Conservation (phyloP, 768 basidiomycete species). For the Mycena amicta region DNA sequence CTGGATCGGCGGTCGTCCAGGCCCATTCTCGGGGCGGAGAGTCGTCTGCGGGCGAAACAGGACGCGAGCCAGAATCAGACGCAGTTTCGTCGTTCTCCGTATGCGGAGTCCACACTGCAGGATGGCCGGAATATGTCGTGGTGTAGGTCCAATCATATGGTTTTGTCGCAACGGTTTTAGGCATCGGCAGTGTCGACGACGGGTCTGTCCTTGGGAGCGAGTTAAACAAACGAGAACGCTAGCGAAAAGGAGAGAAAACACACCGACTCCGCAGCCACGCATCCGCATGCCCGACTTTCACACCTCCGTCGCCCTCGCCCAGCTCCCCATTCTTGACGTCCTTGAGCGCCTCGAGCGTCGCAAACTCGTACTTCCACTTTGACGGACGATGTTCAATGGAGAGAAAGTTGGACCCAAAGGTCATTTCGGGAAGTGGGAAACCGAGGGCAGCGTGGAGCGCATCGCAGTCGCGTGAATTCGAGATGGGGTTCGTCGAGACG, state of each 20-base stretch:
- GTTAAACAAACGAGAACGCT: not conserved
- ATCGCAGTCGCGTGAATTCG: conserved; percentile 76
- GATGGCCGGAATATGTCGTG: conserved; percentile 77
- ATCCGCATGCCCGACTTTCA: conserved; percentile 93
- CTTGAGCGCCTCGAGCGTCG: conserved; percentile 65
- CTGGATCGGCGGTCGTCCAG: conserved; percentile 61
- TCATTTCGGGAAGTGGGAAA: conserved; percentile 94
- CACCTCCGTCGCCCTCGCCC: conserved; percentile 82
- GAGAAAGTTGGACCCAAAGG: conserved; percentile 85
- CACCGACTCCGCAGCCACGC: conserved; percentile 92
- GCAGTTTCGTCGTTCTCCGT: conserved; percentile 4
- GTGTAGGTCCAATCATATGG: conserved; percentile 99
- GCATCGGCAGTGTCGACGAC: conserved; percentile 64
- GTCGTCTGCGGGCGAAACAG: conserved; percentile 1
- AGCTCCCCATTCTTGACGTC: conserved; percentile 78
- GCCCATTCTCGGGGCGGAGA: conserved; percentile 12
- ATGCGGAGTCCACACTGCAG: conserved; percentile 12
- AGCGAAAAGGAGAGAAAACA: conserved; percentile 19
- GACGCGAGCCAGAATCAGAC: conserved; percentile 16
- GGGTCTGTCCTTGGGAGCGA: conserved; percentile 60
- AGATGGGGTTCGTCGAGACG: conserved; percentile 75
- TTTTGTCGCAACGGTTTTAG: conserved; percentile 74
- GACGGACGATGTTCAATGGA: conserved; percentile 64
- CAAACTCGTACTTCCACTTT: conserved; percentile 69
- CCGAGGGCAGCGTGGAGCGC: conserved; percentile 62